phyloP scores from a whole-genome alignment of 305 asterid genomes.

The Fraxinus ornus region DNA sequence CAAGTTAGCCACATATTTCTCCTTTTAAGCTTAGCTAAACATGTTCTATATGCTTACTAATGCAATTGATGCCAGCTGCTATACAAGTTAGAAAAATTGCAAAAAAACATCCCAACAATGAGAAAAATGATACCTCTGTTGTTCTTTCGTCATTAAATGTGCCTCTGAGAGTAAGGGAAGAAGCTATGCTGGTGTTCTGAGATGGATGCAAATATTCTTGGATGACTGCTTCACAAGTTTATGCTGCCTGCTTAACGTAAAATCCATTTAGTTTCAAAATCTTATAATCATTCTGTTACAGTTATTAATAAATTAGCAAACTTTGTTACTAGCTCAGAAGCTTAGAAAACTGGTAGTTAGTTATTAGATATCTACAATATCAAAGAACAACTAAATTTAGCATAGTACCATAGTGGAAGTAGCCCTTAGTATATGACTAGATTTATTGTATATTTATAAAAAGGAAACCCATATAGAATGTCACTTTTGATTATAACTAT shows the following conservation, averaged over 20 bases:
- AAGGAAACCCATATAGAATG: background rate
- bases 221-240: background rate
- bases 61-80: background rate
- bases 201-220: background rate
- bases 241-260: background rate
- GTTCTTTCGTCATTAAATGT: background rate
- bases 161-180: background rate
- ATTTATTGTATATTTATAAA: background rate
- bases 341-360: background rate
- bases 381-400: background rate
- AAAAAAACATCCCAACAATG: background rate
- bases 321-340: background rate
- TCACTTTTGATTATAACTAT: background rate
- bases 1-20: background rate
- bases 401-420: background rate
- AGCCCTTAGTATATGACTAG: background rate
- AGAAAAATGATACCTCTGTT: background rate
- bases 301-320: background rate
- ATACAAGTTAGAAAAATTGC: background rate
- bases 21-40: background rate
- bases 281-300: background rate
- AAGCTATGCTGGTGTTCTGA: background rate
- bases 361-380: background rate
- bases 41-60: background rate
- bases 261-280: background rate